Evolutionary conservation across 2,329 filamentous ascomycete genomes (phyloP).

Genomic region (Leptographium galeiforme): DNA sequence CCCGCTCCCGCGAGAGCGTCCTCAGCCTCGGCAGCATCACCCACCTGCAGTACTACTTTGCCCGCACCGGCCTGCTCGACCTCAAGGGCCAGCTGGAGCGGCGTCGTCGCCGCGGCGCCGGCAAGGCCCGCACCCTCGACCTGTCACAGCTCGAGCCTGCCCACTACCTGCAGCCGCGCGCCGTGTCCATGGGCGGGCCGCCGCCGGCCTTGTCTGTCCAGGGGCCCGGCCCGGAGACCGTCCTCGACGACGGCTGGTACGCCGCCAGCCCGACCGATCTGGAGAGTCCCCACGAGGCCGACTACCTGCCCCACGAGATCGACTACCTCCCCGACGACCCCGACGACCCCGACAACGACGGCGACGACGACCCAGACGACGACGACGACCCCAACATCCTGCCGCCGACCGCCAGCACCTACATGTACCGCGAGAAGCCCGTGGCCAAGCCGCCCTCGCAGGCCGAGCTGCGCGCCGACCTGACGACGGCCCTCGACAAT

Average conservation of each 20-base stretch:
- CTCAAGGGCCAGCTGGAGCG: constrained; percentile 78
- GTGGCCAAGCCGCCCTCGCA: constrained; percentile 76
- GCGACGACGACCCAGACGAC: constrained; percentile 33
- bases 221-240: too few species aligned
- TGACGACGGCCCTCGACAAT: constrained; percentile 56
- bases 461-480: constrained; percentile 54
- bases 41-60: constrained; percentile 97
- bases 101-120: constrained; percentile 31
- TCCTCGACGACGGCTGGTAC: too few species aligned
- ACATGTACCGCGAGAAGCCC: constrained; percentile 70
- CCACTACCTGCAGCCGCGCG: background rate
- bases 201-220: background rate
- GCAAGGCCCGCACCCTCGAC: constrained; percentile 44
- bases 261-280: too few species aligned
- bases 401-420: constrained; percentile 94
- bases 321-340: constrained; percentile 11
- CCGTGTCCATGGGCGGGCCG: background rate
- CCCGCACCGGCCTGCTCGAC: constrained; percentile 81
- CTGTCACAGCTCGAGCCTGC: constrained; percentile 36
- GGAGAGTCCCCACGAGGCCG: background rate
- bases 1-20: constrained; percentile 82
- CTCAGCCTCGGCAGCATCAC: constrained; percentile 94
- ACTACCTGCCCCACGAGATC: constrained; percentile 26
- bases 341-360: constrained; percentile 19
- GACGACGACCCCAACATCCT: constrained; percentile 66